A percentile compares a stretch with the other conserved stretches of the same genome.
These are phyloP conservation scores for Metschnikowia matae DNA, from an alignment of 805 yeast genomes.

Conservation along the genomic window DNA sequence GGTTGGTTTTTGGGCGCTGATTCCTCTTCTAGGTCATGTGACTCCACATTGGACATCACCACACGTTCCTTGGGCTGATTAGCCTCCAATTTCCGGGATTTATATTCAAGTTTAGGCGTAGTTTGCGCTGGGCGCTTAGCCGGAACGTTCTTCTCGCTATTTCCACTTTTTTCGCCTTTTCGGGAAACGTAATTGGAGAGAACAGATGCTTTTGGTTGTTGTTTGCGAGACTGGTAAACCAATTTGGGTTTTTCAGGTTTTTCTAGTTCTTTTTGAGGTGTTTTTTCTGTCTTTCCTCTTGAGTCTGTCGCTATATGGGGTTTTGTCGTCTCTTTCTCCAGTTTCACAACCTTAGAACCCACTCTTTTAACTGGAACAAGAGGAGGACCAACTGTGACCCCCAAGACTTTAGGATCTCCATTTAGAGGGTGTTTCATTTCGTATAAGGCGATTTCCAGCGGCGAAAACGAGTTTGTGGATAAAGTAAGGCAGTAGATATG, in stretches of 20 bases:
- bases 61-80: conserved; percentile 34
- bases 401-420: conserved; percentile 14
- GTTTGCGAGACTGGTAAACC: conserved; percentile 15
- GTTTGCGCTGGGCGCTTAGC: background rate
- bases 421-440: conserved; percentile 14
- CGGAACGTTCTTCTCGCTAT: background rate
- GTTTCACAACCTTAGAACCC: background rate
- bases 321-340: background rate
- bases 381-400: conserved; percentile 33
- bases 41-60: conserved; percentile 24
- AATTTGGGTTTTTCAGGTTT: conserved; percentile 7
- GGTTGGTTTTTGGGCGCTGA: background rate
- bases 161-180: conserved; percentile 13
- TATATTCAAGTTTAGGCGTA: conserved; percentile 23
- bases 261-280: background rate
- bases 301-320: background rate
- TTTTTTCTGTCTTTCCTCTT: background rate
- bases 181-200: conserved; percentile 16
- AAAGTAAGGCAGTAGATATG: conserved; percentile 39
- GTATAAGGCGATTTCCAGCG: conserved; percentile 14
- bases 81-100: conserved; percentile 33
- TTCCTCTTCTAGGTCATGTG: conserved; percentile 3
- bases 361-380: background rate
- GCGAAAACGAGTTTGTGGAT: conserved; percentile 11
- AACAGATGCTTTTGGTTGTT: conserved; percentile 8